Evolutionary conservation across 1,284 basidiomycete genomes (phyloP).

Genomic region (Cystobasidium pallidum): DNA sequence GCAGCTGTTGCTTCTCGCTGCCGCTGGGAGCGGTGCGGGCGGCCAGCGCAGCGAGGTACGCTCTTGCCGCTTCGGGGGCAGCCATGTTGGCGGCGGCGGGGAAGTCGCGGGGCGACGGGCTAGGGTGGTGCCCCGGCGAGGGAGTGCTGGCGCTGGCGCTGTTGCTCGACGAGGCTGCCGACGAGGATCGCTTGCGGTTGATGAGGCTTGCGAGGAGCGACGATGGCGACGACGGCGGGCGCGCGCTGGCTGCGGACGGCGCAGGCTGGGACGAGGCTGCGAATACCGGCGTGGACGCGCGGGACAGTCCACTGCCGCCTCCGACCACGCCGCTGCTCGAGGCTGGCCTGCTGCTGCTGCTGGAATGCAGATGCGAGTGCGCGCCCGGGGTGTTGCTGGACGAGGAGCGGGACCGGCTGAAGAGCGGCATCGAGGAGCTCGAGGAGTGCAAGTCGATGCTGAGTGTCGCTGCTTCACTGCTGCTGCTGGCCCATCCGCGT

Average conservation of each 20-base stretch:
- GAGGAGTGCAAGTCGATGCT: no score
- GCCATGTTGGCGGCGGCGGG: conserved; percentile 3
- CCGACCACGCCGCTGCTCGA: not conserved
- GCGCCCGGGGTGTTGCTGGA: not conserved
- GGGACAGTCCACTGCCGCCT: not conserved
- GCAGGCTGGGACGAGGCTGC: not conserved
- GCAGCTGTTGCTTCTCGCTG: not conserved
- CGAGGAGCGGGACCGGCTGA: conserved; percentile 32
- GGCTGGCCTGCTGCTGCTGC: conserved; percentile 4
- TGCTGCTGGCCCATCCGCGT: no score
- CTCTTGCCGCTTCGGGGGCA: conserved; percentile 21
- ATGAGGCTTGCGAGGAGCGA: conserved; percentile 19
- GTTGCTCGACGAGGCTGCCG: not conserved
- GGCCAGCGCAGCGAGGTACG: conserved; percentile 33
- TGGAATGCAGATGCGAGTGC: not conserved
- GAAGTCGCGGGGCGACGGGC: not conserved
- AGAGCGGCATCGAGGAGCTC: conserved; percentile 25
- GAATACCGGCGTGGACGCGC: not conserved
- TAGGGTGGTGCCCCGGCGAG: no score
- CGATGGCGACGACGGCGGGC: conserved; percentile 19
- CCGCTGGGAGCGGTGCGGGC: not conserved
- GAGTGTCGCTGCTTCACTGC: no score
- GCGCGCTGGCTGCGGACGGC: not conserved
- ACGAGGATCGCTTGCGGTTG: conserved; percentile 12
- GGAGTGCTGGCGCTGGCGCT: not conserved